A percentile compares a stretch with the other conserved stretches of the same genome.
These are phyloP conservation scores for Odontarrhena argentea DNA, from an alignment of 345 rosid genomes.

Conservation along the genomic window DNA sequence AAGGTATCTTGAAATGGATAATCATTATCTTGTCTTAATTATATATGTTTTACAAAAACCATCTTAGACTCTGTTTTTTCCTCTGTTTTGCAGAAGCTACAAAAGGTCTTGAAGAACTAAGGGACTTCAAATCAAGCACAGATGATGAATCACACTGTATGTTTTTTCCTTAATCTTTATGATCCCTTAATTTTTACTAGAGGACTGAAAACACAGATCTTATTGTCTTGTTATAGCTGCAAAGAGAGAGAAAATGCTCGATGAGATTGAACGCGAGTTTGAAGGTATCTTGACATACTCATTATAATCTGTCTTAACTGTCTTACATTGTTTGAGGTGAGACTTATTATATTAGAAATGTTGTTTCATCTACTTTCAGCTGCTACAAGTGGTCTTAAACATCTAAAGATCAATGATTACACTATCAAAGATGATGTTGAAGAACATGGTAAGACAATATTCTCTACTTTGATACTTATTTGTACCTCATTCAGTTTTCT, in stretches of 20 bases:
- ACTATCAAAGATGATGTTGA: slow-evolving; percentile 30
- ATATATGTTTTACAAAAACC: not conserved
- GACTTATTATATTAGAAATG: slow-evolving; percentile 5
- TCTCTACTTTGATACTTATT: slow-evolving; percentile 11
- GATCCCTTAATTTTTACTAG: not conserved
- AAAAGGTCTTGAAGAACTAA: slow-evolving; percentile 43
- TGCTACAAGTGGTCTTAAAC: slow-evolving; percentile 39
- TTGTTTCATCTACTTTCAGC: slow-evolving; percentile 31
- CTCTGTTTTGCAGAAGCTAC: slow-evolving; percentile 40
- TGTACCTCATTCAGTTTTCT: slow-evolving; percentile 10
- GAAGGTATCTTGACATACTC: slow-evolving; percentile 37
- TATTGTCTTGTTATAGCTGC: slow-evolving; percentile 33
- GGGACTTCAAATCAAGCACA: slow-evolving; percentile 25
- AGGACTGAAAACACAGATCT: slow-evolving; percentile 6
- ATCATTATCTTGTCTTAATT: not conserved
- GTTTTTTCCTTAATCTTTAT: not conserved
- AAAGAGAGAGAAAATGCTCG: slow-evolving; percentile 35
- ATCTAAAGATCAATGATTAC: slow-evolving; percentile 37
- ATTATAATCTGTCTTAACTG: not conserved
- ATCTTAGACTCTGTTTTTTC: slow-evolving; percentile 23
- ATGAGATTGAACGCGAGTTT: slow-evolving; percentile 43
- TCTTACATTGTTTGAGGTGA: slow-evolving; percentile 6
- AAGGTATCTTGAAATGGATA: slow-evolving; percentile 26
- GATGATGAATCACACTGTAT: slow-evolving; percentile 34
- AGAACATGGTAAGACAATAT: slow-evolving; percentile 32